Evolutionary conservation across 2,329 filamentous ascomycete species (phyloP).

Genomic region (Ploettnerulaceae sp.): DNA sequence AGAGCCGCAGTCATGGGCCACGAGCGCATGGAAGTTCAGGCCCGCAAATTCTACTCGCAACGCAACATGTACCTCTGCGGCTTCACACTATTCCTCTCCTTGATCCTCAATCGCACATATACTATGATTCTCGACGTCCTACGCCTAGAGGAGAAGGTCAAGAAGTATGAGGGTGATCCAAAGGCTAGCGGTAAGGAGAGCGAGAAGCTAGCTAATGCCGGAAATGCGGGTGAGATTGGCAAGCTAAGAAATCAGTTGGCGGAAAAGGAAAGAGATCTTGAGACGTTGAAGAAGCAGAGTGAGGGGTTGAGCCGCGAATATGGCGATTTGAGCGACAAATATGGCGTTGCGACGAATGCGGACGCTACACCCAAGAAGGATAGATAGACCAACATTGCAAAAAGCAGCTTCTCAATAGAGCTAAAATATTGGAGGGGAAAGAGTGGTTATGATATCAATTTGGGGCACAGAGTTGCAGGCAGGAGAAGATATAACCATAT

Average conservation of each 20-base stretch:
- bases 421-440: background rate
- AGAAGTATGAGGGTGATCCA: slow-evolving; percentile 68
- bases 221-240: slow-evolving; percentile 71
- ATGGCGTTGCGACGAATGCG: slow-evolving; percentile 51
- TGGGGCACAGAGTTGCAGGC: too few species aligned
- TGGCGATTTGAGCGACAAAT: slow-evolving; percentile 77
- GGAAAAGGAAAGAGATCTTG: slow-evolving; percentile 76
- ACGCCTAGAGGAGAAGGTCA: slow-evolving; percentile 86
- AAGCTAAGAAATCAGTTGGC: slow-evolving; percentile 60
- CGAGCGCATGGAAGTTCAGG: slow-evolving; percentile 96
- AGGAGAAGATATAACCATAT: background rate
- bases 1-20: slow-evolving; percentile 73
- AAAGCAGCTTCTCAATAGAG: too few species aligned
- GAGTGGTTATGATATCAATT: background rate
- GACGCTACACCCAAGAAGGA: slow-evolving; percentile 54
- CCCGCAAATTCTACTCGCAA: slow-evolving; percentile 99
- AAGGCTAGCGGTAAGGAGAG: slow-evolving; percentile 59
- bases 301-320: slow-evolving; percentile 82
- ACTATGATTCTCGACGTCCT: slow-evolving; percentile 56
- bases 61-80: slow-evolving; percentile 99
- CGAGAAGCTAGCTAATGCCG: slow-evolving; percentile 66
- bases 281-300: slow-evolving; percentile 88
- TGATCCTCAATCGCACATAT: slow-evolving; percentile 99
- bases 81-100: slow-evolving; percentile 96
- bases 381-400: too few species aligned